Evolutionary conservation across 192 early-diverging fungal species (phyloP).

Genomic region (Backusella tuberculispora): DNA sequence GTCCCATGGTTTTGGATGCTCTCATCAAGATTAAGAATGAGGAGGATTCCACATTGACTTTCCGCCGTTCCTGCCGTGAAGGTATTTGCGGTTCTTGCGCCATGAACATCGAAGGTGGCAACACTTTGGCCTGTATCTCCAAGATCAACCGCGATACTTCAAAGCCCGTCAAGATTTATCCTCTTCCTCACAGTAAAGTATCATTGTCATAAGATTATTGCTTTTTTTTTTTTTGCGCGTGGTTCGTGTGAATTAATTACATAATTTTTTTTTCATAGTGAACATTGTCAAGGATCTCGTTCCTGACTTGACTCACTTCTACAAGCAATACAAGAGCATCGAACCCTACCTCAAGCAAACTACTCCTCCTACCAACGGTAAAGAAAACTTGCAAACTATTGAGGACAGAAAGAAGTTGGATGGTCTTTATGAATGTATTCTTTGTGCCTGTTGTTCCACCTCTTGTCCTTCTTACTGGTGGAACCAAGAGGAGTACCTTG

Average conservation of each 20-base stretch:
- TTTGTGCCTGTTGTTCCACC: constrained; percentile 97
- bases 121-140: constrained; percentile 93
- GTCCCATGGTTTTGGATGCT: constrained; percentile 96
- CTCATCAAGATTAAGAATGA: constrained; percentile 99
- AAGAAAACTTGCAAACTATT: constrained; percentile 93
- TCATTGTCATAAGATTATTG: constrained; percentile 22
- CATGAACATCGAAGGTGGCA: constrained; percentile 97
- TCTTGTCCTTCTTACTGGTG: constrained; percentile 97
- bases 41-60: constrained; percentile 89
- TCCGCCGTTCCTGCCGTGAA: constrained; percentile 96
- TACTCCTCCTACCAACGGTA: constrained; percentile 58
- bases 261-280: constrained; percentile 46
- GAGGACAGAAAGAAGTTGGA: constrained; percentile 94
- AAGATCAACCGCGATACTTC: constrained; percentile 77
- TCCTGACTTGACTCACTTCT: constrained; percentile 95
- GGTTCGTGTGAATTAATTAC: constrained; percentile 6
- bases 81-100: constrained; percentile 97
- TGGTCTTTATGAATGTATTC: constrained; percentile 96
- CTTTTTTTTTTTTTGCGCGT: neutral
- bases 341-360: constrained; percentile 97
- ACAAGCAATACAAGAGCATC: constrained; percentile 97
- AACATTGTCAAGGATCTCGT: constrained; percentile 98
- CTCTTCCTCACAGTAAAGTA: constrained; percentile 84
- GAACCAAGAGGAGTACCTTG: constrained; percentile 93
- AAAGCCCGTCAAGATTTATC: constrained; percentile 87